phyloP scores from a whole-genome alignment of 306 rosid species.

The Sophora flavescens region DNA sequence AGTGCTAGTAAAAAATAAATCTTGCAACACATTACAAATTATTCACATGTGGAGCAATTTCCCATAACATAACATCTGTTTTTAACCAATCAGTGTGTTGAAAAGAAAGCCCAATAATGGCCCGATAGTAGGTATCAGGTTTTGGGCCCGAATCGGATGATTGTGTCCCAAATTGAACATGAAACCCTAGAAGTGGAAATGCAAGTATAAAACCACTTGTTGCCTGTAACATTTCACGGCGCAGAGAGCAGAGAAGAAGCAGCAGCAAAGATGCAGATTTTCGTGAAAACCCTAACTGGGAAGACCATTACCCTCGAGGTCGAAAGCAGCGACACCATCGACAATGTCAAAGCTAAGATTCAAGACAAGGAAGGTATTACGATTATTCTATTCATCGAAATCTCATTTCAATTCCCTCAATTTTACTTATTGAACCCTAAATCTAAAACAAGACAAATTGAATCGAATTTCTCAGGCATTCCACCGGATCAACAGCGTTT shows the following conservation, averaged over 20 bases:
- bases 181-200: conserved; percentile 42
- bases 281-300: conserved; percentile 90
- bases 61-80: no score
- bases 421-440: no score
- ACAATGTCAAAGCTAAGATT: conserved; percentile 87
- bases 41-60: no score
- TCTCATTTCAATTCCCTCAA: background rate
- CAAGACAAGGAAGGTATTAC: conserved; percentile 88
- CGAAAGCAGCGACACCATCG: conserved; percentile 88
- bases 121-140: background rate
- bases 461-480: conserved; percentile 49
- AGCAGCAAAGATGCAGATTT: conserved; percentile 63
- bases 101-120: background rate
- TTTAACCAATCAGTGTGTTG: no score
- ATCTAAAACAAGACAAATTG: no score
- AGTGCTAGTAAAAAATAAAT: no score
- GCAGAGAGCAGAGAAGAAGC: conserved; percentile 5
- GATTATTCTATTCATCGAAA: background rate
- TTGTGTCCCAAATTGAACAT: no score
- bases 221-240: no score
- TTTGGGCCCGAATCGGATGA: background rate
- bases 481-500: conserved; percentile 92
- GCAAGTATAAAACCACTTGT: conserved; percentile 19
- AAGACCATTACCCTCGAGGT: conserved; percentile 91
- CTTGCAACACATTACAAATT: no score